phyloP scores from a whole-genome alignment of 148 eudicot species.

The Chenopodium berlandieri region DNA sequence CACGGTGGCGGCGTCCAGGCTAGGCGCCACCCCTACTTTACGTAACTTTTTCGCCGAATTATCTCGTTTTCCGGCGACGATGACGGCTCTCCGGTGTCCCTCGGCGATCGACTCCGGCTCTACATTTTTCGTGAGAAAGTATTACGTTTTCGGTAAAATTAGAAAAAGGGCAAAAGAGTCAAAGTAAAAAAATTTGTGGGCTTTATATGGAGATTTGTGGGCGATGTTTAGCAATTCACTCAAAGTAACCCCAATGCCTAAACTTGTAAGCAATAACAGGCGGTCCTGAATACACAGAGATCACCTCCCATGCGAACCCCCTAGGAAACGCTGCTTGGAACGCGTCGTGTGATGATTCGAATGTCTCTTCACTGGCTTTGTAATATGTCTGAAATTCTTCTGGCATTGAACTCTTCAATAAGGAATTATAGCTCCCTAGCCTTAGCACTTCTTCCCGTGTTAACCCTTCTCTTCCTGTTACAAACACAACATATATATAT shows the following conservation, averaged over 20 bases:
- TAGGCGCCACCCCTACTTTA: too few species aligned
- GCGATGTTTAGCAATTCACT: too few species aligned
- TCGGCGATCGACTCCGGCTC: too few species aligned
- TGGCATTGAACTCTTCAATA: constrained; percentile 61
- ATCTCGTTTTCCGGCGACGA: too few species aligned
- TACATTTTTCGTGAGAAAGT: too few species aligned
- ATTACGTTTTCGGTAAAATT: too few species aligned
- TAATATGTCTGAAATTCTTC: constrained; percentile 50
- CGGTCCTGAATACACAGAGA: constrained; percentile 64
- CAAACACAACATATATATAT: background rate
- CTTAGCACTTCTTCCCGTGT: constrained; percentile 70
- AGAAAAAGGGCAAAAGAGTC: too few species aligned
- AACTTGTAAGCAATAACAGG: constrained; percentile 72
- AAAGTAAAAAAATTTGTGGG: too few species aligned
- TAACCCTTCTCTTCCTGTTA: constrained; percentile 62
- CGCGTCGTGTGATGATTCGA: constrained; percentile 69
- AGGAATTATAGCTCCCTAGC: constrained; percentile 68
- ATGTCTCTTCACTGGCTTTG: constrained; percentile 71
- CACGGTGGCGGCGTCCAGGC: too few species aligned
- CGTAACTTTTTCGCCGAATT: too few species aligned
- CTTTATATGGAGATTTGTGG: too few species aligned
- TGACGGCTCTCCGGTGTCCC: too few species aligned
- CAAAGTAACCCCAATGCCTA: constrained; percentile 92
- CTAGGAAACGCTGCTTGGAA: constrained; percentile 73
- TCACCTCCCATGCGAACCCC: constrained; percentile 87